Percentiles rank a stretch among this genome's conserved stretches.
These are phyloP conservation scores for Austroboletus eburneus DNA, from an alignment of 768 basidiomycete species.

Conservation along the genomic window DNA sequence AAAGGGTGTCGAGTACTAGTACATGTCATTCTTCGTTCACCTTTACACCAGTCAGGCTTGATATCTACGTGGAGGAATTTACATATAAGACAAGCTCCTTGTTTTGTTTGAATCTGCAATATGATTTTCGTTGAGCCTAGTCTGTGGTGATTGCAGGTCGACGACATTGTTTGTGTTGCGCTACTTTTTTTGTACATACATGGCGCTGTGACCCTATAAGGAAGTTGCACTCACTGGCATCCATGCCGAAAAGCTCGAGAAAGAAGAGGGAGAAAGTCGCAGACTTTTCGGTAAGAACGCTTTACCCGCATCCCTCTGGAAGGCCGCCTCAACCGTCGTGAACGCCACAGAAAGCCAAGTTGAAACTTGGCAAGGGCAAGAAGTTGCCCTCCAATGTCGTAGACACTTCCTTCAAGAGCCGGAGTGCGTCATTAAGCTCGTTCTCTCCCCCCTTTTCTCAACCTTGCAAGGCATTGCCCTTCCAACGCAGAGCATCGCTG, in stretches of 20 bases:
- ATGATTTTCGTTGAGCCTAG: too few species aligned
- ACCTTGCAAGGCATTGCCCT: constrained; percentile 72
- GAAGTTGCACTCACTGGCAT: too few species aligned
- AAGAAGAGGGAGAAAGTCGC: constrained; percentile 84
- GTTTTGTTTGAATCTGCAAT: too few species aligned
- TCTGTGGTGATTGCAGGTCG: too few species aligned
- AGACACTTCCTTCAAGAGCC: constrained; percentile 94
- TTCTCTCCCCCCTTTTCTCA: constrained; percentile 5
- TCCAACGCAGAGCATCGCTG: constrained; percentile 74
- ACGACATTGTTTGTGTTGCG: too few species aligned
- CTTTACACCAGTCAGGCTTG: too few species aligned
- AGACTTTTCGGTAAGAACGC: constrained; percentile 68
- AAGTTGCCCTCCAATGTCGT: constrained; percentile 76
- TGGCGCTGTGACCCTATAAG: too few species aligned
- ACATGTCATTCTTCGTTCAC: too few species aligned
- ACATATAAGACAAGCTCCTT: too few species aligned
- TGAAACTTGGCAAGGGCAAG: constrained; percentile 96
- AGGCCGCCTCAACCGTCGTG: constrained; percentile 1
- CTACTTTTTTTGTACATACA: too few species aligned
- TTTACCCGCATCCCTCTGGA: neutral
- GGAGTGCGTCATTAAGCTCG: constrained; percentile 53
- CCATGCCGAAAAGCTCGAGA: constrained; percentile 86
- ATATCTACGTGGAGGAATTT: too few species aligned
- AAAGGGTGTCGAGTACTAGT: too few species aligned
- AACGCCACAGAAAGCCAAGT: constrained; percentile 76